Base-by-base conservation (phyloP, 768 basidiomycete genomes). In the Tulasnella sp. region DNA sequence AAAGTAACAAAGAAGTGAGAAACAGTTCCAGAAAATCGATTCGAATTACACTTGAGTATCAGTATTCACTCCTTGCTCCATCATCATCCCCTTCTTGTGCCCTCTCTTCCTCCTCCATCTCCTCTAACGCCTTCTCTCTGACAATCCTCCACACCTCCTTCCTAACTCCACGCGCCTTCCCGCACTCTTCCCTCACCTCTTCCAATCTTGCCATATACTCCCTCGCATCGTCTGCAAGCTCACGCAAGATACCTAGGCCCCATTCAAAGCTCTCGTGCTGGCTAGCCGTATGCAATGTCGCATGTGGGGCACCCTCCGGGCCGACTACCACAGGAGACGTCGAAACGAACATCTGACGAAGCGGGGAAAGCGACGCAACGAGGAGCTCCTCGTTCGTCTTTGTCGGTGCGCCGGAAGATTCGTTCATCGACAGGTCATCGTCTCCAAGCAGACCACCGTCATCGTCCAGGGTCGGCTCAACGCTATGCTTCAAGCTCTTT, bases 181-280 rank as follows among this genome's bases (percentile, higher is more conserved):
- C 90, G 57, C 92, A 69, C 2, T 81, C 81, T 64, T 92, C 87
- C 54, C 90, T 72, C 55, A 92, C 87, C 68, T 92, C 90, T 65
- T 86, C 80, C 55, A 92, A 70, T 25, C 89, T 79, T 66, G 91
- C 89, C 4, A 85, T 81, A 66, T 92, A 92, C 69, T 92, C 90
- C 46, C 87, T 75, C 4, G 85, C 85, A 65, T 92, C 90, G 66
- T 92, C 90, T 64, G 87, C 84, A 21, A 92, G 73, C 64, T 92
- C 90, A 53, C 85, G 80, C 53, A 92, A 70, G 1, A 80, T 76
- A 15, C 83, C 79, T 38, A 91, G 64, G 12, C 84, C 81, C 67
- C 87, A 89, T 66, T 90, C 87, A 57, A 92, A 68, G 12, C 73
- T 82, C 49, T 82, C 83, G 60, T 80, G 70, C 63, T 87, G 85